Base-by-base conservation (phyloP, 2,329 filamentous ascomycete species). In the Uncinocarpus reesii region DNA sequence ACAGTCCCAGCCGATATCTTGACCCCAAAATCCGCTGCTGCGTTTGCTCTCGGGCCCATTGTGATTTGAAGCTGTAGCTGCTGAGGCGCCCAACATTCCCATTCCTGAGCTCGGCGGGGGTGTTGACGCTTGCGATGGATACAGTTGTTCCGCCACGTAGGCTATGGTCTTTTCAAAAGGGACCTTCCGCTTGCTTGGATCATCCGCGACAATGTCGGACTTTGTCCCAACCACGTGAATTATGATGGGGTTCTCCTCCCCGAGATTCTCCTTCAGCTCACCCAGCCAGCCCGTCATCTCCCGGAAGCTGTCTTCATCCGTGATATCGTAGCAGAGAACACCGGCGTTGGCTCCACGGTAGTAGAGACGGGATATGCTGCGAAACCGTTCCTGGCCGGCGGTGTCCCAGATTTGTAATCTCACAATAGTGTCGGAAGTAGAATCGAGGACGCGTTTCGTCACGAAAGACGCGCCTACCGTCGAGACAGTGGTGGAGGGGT, bases 401-500 rank as follows among this genome's bases (percentile, higher is more conserved):
- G 89, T 95, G 63, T 95, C 89, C 89, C 89, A 95, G 57, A 95
- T 93, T 62, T 95, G 89, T 31, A 95, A 74, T n/a, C 89, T 80
- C 29, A 95, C 87, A 20, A 85, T 75, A 1, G 87, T 92, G 59
- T 90, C 86, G 18, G 83, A 86, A 63, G 95, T 86, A 53, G 79
- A 80, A 67, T 95, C 89, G 56, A 85, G 74, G 52, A 88, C 81
- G 60, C 82, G 79, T 68, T 88, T 88, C 36, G 84, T 84, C 63
- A 87, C 73, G 65, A 88, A 88, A 61, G 80, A 85, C 23, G 84
- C 84, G 62, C 84, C 84, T 50, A 89, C 80, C n/a, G 84, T 89
- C 4, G 81, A 84, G 47, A 68, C 63, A 52, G 68, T 65, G 35
- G 62, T 58, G 24, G 67, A 57, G n/a, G 67, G 62, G 49, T 61